Evolutionary conservation across 805 yeast genomes (phyloP).

Genomic region (Pichia californica): DNA sequence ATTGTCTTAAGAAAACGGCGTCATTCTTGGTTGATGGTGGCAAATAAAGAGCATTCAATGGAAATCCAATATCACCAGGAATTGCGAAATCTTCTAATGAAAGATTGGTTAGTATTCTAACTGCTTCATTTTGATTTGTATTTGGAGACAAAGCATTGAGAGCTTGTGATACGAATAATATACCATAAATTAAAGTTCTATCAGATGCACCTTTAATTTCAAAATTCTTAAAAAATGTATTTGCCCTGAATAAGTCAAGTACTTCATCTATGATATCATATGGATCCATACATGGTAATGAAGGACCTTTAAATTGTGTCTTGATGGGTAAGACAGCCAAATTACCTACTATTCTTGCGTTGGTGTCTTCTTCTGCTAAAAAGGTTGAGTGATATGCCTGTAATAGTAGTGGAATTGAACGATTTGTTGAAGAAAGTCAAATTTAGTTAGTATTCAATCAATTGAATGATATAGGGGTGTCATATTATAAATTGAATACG

Average conservation of each 20-base stretch:
- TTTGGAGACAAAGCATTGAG: conserved; percentile 51
- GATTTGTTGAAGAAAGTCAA: too few relatives aligned
- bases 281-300: conserved; percentile 66
- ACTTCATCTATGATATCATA: conserved; percentile 92
- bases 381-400: conserved; percentile 81
- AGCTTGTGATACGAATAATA: conserved; percentile 81
- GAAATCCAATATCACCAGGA: conserved; percentile 96
- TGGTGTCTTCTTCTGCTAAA: conserved; percentile 50
- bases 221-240: conserved; percentile 92
- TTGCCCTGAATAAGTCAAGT: conserved; percentile 88
- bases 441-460: too few relatives aligned
- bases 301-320: conserved; percentile 85
- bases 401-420: too few relatives aligned
- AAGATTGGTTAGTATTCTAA: conserved; percentile 67
- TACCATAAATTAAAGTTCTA: conserved; percentile 88
- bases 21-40: conserved; percentile 73
- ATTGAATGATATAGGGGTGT: too few relatives aligned
- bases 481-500: too few relatives aligned
- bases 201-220: conserved; percentile 96
- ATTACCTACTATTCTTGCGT: conserved; percentile 67
- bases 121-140: conserved; percentile 52
- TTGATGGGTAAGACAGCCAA: conserved; percentile 78
- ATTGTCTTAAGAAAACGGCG: conserved; percentile 70
- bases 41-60: conserved; percentile 71
- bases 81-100: conserved; percentile 82